A percentile compares a stretch with the other conserved stretches of the same genome.
These are phyloP conservation scores for Alternaria atra DNA, from an alignment of 2,329 filamentous ascomycete species.

Conservation along the genomic window DNA sequence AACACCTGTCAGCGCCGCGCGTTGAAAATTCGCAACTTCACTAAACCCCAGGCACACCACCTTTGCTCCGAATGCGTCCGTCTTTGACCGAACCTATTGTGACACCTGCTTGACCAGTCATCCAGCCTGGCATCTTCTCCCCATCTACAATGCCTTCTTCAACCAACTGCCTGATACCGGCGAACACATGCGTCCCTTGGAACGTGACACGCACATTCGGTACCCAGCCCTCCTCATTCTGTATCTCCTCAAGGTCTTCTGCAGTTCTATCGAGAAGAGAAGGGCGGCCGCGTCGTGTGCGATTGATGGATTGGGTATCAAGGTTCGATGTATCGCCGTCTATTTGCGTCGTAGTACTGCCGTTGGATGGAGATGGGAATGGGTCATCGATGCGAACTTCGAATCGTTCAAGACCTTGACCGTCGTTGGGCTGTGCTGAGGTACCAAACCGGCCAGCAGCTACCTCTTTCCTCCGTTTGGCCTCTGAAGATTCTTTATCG, in stretches of 20 bases:
- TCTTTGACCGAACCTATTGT: conserved; percentile 74
- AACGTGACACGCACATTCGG: conserved; percentile 73
- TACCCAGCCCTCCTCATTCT: conserved; percentile 56
- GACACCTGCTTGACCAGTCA: conserved; percentile 86
- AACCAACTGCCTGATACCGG: conserved; percentile 78
- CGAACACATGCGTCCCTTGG: conserved; percentile 80
- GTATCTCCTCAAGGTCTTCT: conserved; percentile 40
- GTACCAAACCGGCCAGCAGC: conserved; percentile 77
- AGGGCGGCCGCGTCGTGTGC: conserved; percentile 39
- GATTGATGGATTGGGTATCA: conserved; percentile 28
- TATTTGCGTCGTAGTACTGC: conserved; percentile 8
- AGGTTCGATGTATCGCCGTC: conserved; percentile 26
- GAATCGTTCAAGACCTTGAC: conserved; percentile 57
- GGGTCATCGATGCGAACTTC: conserved; percentile 61
- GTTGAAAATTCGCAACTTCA: not conserved
- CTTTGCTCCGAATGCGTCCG: conserved; percentile 65
- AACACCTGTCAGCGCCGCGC: conserved; percentile 24
- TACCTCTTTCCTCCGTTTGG: conserved; percentile 68
- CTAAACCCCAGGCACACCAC: conserved; percentile 37
- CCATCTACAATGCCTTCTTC: conserved; percentile 80
- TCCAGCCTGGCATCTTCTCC: conserved; percentile 84
- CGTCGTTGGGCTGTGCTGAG: conserved; percentile 49
- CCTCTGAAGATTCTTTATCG: conserved; percentile 37
- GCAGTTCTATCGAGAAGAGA: conserved; percentile 47
- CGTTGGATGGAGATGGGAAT: conserved; percentile 38